Conservation (phyloP, 2,329 filamentous ascomycete species). For the Annulohypoxylon truncatum region DNA sequence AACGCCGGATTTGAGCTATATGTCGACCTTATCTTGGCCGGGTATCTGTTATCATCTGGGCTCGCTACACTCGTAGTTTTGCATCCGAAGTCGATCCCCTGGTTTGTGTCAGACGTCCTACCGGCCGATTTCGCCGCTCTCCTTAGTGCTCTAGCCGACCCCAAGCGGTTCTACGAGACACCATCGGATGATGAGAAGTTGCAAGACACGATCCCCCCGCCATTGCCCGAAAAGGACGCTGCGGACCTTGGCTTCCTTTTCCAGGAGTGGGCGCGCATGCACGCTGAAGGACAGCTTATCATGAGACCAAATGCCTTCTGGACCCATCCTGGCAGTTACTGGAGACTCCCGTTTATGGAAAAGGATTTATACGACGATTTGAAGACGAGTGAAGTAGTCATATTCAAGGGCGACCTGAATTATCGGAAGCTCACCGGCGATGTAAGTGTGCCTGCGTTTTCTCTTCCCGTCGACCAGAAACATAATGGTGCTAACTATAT, state of each 20-base stretch:
- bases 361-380: constrained; percentile 79
- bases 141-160: constrained; percentile 80
- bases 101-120: constrained; percentile 97
- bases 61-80: constrained; percentile 89
- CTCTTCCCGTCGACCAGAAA: neutral
- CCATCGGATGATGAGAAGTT: constrained; percentile 74
- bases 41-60: constrained; percentile 85
- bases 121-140: constrained; percentile 87
- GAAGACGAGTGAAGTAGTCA: constrained; percentile 83
- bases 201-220: constrained; percentile 66
- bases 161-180: constrained; percentile 81
- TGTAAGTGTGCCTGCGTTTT: constrained; percentile 64
- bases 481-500: constrained; percentile 13
- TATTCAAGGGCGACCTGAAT: constrained; percentile 98
- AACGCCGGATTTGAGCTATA: constrained; percentile 98
- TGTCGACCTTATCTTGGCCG: constrained; percentile 91
- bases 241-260: constrained; percentile 81
- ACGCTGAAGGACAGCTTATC: constrained; percentile 84
- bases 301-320: constrained; percentile 90
- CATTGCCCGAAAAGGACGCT: constrained; percentile 75
- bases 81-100: constrained; percentile 94
- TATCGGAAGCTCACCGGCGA: constrained; percentile 93
- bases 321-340: constrained; percentile 89
- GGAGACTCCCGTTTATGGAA: constrained; percentile 80
- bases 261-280: constrained; percentile 80